Evolutionary conservation across 345 rosid species (phyloP).

Genomic region (Zanthoxylum bungeanum): DNA sequence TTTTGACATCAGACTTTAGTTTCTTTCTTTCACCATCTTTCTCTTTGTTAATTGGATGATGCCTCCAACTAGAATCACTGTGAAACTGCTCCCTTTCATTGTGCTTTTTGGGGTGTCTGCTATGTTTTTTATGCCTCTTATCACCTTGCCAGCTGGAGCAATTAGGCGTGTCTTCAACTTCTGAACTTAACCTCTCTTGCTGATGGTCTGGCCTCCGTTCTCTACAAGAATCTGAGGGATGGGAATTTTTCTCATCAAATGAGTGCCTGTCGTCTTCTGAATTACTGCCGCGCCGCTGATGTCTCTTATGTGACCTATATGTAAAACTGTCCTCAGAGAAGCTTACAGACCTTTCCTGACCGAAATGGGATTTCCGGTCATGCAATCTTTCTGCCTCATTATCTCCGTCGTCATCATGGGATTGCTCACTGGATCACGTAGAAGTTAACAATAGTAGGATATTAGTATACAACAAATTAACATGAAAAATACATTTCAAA

Average conservation of each 20-base stretch:
- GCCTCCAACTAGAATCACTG: slow-evolving; percentile 28
- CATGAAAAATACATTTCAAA: not conserved
- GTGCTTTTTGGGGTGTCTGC: slow-evolving; percentile 17
- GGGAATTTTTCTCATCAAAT: slow-evolving; percentile 14
- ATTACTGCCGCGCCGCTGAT: not conserved
- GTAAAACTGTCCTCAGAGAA: slow-evolving; percentile 27
- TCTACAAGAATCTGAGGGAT: slow-evolving; percentile 10
- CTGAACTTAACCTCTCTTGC: too few species aligned
- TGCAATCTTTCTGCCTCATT: slow-evolving; percentile 20
- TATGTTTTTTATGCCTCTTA: slow-evolving; percentile 18
- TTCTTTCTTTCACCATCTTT: slow-evolving; percentile 24
- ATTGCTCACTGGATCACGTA: slow-evolving; percentile 20
- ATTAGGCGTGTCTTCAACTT: slow-evolving; percentile 30
- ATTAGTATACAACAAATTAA: not conserved
- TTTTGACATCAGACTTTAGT: slow-evolving; percentile 11
- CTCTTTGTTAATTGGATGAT: slow-evolving; percentile 7
- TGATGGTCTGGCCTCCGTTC: slow-evolving; percentile 14
- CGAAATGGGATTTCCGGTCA: not conserved
- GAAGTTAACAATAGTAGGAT: not conserved
- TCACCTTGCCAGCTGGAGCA: slow-evolving; percentile 24
- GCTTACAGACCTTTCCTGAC: slow-evolving; percentile 21
- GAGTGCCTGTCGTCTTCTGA: slow-evolving; percentile 1
- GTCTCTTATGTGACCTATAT: slow-evolving; percentile 15
- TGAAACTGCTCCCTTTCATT: slow-evolving; percentile 14
- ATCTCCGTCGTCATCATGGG: slow-evolving; percentile 10